A percentile compares a stretch with the other conserved stretches of the same genome.
These are phyloP conservation scores for Euphrasia confusa DNA, from an alignment of 257 asterid species.

Conservation along the genomic window DNA sequence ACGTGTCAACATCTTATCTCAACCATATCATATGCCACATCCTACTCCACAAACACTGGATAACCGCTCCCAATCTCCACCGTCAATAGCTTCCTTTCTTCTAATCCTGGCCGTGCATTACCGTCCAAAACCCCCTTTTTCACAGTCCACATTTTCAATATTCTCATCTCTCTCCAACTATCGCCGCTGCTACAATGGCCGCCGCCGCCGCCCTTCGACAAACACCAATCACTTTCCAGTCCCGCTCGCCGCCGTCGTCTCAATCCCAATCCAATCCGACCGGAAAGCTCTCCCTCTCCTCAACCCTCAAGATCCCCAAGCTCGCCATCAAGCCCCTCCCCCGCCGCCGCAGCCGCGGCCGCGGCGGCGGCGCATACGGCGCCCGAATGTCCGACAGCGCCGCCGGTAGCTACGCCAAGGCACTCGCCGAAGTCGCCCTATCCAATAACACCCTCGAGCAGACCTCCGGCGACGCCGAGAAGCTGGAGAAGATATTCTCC, in stretches of 20 bases:
- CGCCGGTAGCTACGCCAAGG: conserved; percentile 74
- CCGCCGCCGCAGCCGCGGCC: conserved; percentile 27
- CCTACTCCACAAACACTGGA: conserved; percentile 34
- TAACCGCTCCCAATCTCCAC: conserved; percentile 28
- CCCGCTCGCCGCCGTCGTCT: conserved; percentile 40
- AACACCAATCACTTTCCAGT: conserved; percentile 47
- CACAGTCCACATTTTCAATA: conserved; percentile 17
- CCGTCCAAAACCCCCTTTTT: conserved; percentile 31
- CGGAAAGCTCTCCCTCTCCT: conserved; percentile 41
- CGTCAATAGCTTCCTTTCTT: conserved; percentile 21
- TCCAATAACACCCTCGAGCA: conserved; percentile 45
- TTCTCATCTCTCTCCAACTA: not conserved
- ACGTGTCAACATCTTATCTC: conserved; percentile 11
- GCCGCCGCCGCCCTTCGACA: conserved; percentile 59
- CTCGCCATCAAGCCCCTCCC: conserved; percentile 39
- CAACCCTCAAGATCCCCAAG: conserved; percentile 42
- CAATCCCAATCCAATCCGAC: conserved; percentile 30
- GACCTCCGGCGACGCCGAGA: conserved; percentile 55
- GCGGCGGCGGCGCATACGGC: conserved; percentile 32
- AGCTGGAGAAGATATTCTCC: conserved; percentile 52
- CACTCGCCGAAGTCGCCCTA: conserved; percentile 68
- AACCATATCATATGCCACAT: conserved; percentile 22
- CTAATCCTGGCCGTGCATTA: conserved; percentile 34
- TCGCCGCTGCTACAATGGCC: conserved; percentile 38
- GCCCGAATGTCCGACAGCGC: conserved; percentile 56